A percentile compares a stretch with the other conserved stretches of the same genome.
Evolutionary conservation across 1,284 basidiomycete species (phyloP).

Genomic region (Pholiota adiposa): DNA sequence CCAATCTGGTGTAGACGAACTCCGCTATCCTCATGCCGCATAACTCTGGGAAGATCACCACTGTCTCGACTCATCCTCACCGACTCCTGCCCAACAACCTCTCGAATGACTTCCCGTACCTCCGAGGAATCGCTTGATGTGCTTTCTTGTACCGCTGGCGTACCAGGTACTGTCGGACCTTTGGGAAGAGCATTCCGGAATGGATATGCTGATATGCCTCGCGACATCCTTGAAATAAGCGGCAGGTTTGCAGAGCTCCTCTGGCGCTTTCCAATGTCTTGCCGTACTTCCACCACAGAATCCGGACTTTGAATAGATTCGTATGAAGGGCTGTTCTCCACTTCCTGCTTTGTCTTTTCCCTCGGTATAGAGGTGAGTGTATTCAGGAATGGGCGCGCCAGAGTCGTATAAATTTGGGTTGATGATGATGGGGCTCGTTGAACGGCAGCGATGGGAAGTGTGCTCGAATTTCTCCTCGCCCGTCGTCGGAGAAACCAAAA

Average conservation of each 20-base stretch:
- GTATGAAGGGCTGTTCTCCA: background rate
- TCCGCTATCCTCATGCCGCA: background rate
- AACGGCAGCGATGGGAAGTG: background rate
- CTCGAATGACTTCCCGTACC: background rate
- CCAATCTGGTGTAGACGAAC: background rate
- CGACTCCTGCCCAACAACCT: background rate
- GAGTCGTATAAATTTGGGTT: background rate
- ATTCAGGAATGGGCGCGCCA: background rate
- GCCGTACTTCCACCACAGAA: background rate
- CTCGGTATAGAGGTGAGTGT: background rate
- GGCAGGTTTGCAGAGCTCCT: background rate
- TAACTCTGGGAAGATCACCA: background rate
- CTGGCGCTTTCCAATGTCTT: background rate
- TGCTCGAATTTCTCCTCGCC: background rate
- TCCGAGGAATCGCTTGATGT: too few relatives aligned
- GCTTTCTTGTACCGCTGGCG: too few relatives aligned
- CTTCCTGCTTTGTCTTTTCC: background rate
- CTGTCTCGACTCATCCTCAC: background rate
- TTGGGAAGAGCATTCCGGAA: too few relatives aligned
- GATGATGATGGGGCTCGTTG: background rate
- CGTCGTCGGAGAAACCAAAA: background rate
- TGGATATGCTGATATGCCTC: too few relatives aligned
- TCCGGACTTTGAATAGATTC: background rate
- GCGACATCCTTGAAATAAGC: background rate
- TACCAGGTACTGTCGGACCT: too few relatives aligned